phyloP scores from a whole-genome alignment of 1,139 yeast species.

The Hansenula sp. region DNA sequence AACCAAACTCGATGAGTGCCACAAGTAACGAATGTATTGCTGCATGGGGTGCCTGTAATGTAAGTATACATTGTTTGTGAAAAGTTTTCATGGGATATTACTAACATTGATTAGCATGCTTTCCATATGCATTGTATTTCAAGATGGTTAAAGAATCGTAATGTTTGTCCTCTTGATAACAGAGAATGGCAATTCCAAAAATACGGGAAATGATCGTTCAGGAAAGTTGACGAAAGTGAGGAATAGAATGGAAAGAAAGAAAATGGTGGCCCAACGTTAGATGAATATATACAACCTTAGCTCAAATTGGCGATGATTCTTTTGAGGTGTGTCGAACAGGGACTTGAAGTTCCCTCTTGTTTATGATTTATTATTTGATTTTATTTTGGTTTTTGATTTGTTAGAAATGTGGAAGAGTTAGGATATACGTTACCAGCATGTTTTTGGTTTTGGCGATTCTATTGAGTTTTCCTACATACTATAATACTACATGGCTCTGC shows the following conservation, averaged over 20 bases:
- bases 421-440: too few species aligned
- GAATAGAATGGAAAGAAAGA: too few species aligned
- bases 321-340: not conserved
- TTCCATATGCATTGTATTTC: slow-evolving; percentile 95
- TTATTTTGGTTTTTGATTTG: not conserved
- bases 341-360: not conserved
- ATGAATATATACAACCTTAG: too few species aligned
- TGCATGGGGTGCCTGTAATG: slow-evolving; percentile 95
- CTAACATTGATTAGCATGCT: slow-evolving; percentile 46
- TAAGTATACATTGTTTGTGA: slow-evolving; percentile 26
- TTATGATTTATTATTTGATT: not conserved
- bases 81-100: not conserved
- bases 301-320: slow-evolving; percentile 2
- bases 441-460: too few species aligned
- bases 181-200: slow-evolving; percentile 90
- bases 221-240: too few species aligned
- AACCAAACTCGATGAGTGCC: slow-evolving; percentile 69
- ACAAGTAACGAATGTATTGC: slow-evolving; percentile 85
- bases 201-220: slow-evolving; percentile 48
- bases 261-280: not conserved
- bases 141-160: slow-evolving; percentile 95
- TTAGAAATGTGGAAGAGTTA: not conserved
- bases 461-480: too few species aligned
- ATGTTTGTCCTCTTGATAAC: slow-evolving; percentile 95
- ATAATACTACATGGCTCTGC: not conserved